phyloP scores from a whole-genome alignment of 495 filamentous ascomycete genomes.

The Ramalina intermedia region DNA sequence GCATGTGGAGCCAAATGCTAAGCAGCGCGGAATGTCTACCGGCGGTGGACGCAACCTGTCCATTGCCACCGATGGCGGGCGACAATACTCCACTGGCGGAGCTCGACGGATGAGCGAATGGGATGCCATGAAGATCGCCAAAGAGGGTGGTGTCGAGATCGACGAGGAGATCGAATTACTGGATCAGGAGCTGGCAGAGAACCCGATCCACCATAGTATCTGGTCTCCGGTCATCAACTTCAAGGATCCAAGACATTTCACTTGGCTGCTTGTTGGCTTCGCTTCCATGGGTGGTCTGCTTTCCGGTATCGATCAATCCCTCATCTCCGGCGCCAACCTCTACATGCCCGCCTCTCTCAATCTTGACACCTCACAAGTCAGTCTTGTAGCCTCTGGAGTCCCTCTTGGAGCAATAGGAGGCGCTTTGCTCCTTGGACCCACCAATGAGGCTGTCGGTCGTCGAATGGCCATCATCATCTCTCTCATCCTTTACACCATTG shows the following conservation, averaged over 20 bases:
- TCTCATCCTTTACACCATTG: constrained; percentile 42
- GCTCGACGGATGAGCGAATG: constrained; percentile 7
- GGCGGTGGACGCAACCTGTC: constrained; percentile 2
- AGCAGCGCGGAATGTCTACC: not conserved
- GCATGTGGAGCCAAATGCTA: constrained; percentile 4
- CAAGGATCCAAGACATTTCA: constrained; percentile 26
- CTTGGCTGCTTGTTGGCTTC: constrained; percentile 43
- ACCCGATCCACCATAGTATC: constrained; percentile 5
- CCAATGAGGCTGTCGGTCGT: constrained; percentile 43
- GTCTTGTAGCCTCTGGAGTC: constrained; percentile 43
- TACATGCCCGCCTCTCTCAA: constrained; percentile 35
- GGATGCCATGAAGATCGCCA: constrained; percentile 11
- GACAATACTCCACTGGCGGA: constrained; percentile 9
- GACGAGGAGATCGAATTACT: constrained; percentile 10
- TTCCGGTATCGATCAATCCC: constrained; percentile 46
- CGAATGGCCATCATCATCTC: constrained; percentile 45
- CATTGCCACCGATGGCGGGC: constrained; percentile 5
- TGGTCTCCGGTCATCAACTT: constrained; percentile 10
- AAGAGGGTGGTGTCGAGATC: constrained; percentile 10
- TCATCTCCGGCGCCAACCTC: constrained; percentile 46
- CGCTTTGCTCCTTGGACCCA: constrained; percentile 40
- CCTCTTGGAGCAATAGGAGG: constrained; percentile 46
- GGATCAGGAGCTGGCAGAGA: constrained; percentile 5
- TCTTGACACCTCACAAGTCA: constrained; percentile 30
- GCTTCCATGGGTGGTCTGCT: constrained; percentile 48